Base-by-base conservation (phyloP, 768 basidiomycete species). In the Roridomyces roridus region DNA sequence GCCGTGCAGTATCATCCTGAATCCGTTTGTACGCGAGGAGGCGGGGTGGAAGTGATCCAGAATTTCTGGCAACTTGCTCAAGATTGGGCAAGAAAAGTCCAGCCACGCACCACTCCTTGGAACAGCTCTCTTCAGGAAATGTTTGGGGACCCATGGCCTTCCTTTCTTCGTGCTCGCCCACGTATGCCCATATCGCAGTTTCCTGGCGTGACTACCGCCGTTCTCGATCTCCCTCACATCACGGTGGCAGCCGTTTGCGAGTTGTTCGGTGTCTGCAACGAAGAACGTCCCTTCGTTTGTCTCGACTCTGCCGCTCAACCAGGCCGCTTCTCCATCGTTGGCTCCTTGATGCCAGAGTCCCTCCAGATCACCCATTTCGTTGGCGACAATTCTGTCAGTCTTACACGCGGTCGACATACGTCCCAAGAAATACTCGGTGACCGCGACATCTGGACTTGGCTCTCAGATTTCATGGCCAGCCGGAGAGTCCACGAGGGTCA, bases 1-100 rank as follows among this genome's bases (percentile, higher is more conserved):
- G 91, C 89, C 4, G 92, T 94, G 21, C 92, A 94, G 66, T 94
- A 94, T 68, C 92, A 94, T 68, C 92, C 92, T 6, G 92, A 94
- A 67, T 94, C 92, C 5, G 83, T 89, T 4, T 80, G 88, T 62
- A 94, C 91, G 2, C 74, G 77, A 39, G 83, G 80, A 3, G 89
- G 88, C 6, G 91, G 91, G 1, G 65, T 80, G n/a, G 80, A 86
- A 52, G 83, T 92, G 15, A 60, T 93, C 52, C 70, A 70, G 20
- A 94, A 92, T 69, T 93, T 93, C 67, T 93, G 89, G 89, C 70
- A 71, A 21, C 75, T 91, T 18, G 86, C 89, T 18, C 76, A 79
- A 46, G 69, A 70, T 8, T 93, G 91, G 89, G 74, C 78, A 4
- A 66, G 62, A 31, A 63, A 68, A 11, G 68, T 60, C 18, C 74